Base-by-base conservation (phyloP, 768 basidiomycete species). In the Boletus coccyginus region DNA sequence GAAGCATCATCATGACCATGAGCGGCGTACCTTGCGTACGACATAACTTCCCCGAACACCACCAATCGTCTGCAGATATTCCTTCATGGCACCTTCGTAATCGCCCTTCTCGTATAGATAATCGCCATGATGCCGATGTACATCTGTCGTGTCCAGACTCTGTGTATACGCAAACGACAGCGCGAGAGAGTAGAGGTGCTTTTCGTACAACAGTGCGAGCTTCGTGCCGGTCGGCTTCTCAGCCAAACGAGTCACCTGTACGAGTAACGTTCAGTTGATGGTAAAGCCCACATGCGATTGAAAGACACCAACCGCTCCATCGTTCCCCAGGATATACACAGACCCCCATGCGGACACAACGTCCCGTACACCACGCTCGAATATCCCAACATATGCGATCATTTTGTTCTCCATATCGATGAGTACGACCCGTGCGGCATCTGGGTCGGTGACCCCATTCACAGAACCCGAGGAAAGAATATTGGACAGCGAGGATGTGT, bases 371-470 rank as follows among this genome's bases (percentile, higher is more conserved):
- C 94, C 94, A 53, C 88, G 85, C 21, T 83, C 81, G 64, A 94
- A 93, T 3, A 88, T 81, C 7, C 86, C 88, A 0, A 86, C 84
- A 66, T 92, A 94, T 7, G 91, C 90, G 16, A 96, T 81, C 50
- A 94, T 81, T 74, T 94, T 94, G 73, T 95, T 97, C 65, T 92
- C 91, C 38, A 88, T 83, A 67, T 99, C 95, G 61, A 98, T 88
- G 2, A 98, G 82, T 0, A 88, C 89, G 41, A 98, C 83, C 58
- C 85, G 88, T 13, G 86, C 84, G 39, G 91, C 83, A 49, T 92
- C 90, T 0, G 80, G 71, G 40, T 81, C 79, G 16, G 69, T 62
- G 7, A 7, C 46, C 1, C 67, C 67, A 5, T 77, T 77, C 12
- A 21, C 21, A 21, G 21, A 21, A 21, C 21, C 21, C 21, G 40